phyloP scores from a whole-genome alignment of 805 yeast genomes.

The Schwanniomyces polymorphus region DNA sequence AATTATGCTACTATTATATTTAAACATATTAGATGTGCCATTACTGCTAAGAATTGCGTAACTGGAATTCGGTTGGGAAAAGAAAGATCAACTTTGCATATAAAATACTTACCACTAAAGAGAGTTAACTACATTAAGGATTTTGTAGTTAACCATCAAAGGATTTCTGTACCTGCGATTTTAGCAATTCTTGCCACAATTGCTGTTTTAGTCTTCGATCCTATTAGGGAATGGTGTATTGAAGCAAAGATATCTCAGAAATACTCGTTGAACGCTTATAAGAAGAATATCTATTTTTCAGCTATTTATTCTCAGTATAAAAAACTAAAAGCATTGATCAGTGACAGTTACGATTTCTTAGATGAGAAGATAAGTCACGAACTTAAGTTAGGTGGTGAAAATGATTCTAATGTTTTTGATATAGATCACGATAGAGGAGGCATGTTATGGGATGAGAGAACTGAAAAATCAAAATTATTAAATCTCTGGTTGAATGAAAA shows the following conservation, averaged over 20 bases:
- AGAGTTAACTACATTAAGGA: conserved; percentile 54
- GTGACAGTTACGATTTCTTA: conserved; percentile 33
- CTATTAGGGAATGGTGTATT: conserved; percentile 81
- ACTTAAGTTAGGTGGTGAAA: conserved; percentile 8
- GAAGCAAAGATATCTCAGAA: conserved; percentile 67
- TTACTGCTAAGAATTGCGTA: conserved; percentile 86
- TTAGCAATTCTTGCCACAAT: conserved; percentile 77
- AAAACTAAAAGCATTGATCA: conserved; percentile 23
- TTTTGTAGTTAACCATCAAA: conserved; percentile 70
- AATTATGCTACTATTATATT: conserved; percentile 56
- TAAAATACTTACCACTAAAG: conserved; percentile 64
- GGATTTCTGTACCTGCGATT: conserved; percentile 77
- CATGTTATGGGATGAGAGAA: conserved; percentile 70
- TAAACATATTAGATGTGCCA: conserved; percentile 62
- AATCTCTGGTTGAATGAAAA: conserved; percentile 84
- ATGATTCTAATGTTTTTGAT: conserved; percentile 1
- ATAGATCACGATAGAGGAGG: conserved; percentile 22
- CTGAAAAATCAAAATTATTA: conserved; percentile 65
- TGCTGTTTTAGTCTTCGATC: conserved; percentile 89
- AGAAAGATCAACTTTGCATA: conserved; percentile 61
- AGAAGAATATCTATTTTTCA: conserved; percentile 29
- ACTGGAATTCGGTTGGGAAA: conserved; percentile 68
- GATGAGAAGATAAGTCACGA: conserved; percentile 22
- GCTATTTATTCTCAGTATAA: conserved; percentile 26
- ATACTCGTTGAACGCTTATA: conserved; percentile 52